Evolutionary conservation across 2,329 filamentous ascomycete species (phyloP), one percentile per base, ranked within the genome.

Genomic region (Zasmidium citrigriseum): DNA sequence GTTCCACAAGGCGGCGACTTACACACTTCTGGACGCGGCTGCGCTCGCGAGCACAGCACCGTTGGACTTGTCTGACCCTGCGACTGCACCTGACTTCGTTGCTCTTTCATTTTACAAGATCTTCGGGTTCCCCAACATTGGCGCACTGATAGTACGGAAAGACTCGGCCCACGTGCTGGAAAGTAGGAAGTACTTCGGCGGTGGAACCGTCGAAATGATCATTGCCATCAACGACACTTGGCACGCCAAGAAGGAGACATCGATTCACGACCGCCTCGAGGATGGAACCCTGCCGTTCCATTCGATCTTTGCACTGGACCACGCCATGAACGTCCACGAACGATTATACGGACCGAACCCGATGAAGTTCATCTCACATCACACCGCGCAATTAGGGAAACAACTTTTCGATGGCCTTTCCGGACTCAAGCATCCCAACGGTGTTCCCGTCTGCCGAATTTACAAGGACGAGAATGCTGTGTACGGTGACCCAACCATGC

Each of bases 251-350:
- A 86, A 82, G 55, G 64, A 76, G 62, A 79, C 77, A 52, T 76
- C 78, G 47, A 73, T 86, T 2, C 84, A 88, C 65, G 83, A 86
- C 45, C 78, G 79, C 1, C 78, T 89, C 7, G 87, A 90, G 68
- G 87, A 90, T 64, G 87, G 87, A 1, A 89, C 86, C 1, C 73
- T 86, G 10, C 83, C 86, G 1, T 87, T 87, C 64, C 86, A 87
- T 68, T 86, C 76, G 59, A 88, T 89, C 59, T 75, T 88, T 54
- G 86, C 86, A 0, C 75, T 88, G 20, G 82, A 81, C 2, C 79
- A 84, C 58, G 85, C 85, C 2, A 82, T 88, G 25, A 78, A 81
- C 34, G 79, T 81, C 0, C 84, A 89, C 68, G 68, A 73, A 29
- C 74, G 77, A 25, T 70, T 89, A 2, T 89, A 83, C 66, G 80